Percentiles rank a stretch among this genome's conserved stretches.
Evolutionary conservation across 352 stramenopile species (phyloP).

Genomic region (Phytophthora macrochlamydospora): DNA sequence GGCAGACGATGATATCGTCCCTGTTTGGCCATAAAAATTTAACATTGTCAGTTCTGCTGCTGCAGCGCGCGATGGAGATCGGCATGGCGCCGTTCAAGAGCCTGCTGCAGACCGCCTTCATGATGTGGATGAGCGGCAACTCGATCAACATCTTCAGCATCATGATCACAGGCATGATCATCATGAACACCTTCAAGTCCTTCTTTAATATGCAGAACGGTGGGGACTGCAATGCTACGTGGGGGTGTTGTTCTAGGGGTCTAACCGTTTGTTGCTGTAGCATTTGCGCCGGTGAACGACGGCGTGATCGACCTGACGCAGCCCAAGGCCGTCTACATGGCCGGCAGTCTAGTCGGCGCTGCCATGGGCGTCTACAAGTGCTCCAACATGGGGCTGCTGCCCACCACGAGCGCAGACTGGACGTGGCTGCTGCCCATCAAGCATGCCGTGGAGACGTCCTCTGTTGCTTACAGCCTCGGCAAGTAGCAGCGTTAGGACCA

Average conservation of each 20-base stretch:
- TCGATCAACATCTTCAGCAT: constrained; percentile 96
- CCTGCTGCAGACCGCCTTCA: constrained; percentile 94
- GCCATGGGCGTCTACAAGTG: constrained; percentile 93
- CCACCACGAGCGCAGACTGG: constrained; percentile 92
- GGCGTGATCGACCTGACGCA: constrained; percentile 81
- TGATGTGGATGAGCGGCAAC: constrained; percentile 97
- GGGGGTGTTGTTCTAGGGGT: not conserved
- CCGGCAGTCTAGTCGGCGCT: constrained; percentile 86
- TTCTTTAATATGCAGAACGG: constrained; percentile 83
- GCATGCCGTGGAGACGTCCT: constrained; percentile 79
- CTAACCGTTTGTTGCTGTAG: constrained; percentile 25
- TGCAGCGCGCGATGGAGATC: constrained; percentile 91
- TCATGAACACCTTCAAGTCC: constrained; percentile 93
- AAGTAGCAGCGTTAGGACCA: constrained; percentile 18
- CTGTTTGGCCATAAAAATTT: not conserved
- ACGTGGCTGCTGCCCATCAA: constrained; percentile 90
- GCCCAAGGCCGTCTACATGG: constrained; percentile 90
- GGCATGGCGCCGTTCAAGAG: constrained; percentile 91
- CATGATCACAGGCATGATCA: constrained; percentile 94
- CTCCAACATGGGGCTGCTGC: constrained; percentile 91
- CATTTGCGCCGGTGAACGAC: constrained; percentile 81
- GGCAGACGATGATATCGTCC: not conserved
- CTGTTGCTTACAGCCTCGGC: constrained; percentile 57
- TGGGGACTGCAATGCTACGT: constrained; percentile 13
- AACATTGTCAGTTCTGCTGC: not conserved